phyloP scores from a whole-genome alignment of 2,329 filamentous ascomycete species.

The Penicillium paneum region DNA sequence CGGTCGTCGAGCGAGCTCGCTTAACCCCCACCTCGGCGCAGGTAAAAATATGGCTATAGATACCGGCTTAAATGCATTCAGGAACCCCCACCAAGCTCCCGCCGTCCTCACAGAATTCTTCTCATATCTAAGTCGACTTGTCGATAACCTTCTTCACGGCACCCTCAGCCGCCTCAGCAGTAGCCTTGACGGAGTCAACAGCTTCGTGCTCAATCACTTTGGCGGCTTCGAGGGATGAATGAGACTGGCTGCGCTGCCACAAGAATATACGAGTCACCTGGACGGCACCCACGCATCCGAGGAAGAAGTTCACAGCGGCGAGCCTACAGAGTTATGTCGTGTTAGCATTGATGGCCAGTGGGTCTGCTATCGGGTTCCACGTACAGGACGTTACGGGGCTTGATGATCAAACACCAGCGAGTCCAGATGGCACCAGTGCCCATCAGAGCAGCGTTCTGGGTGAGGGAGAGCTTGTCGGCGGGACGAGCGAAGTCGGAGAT shows the following conservation, averaged over 20 bases:
- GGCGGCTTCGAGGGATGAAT: conserved; percentile 36
- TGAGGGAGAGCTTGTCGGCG: conserved; percentile 86
- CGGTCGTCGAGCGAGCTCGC: background rate
- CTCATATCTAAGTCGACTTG: conserved; percentile 20
- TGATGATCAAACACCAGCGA: conserved; percentile 97
- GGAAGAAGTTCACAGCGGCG: conserved; percentile 96
- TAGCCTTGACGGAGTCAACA: conserved; percentile 36
- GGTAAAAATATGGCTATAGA: conserved; percentile 8
- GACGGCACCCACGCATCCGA: conserved; percentile 78
- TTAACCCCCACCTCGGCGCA: background rate
- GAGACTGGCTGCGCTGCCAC: conserved; percentile 59
- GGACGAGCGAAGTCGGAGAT: conserved; percentile 88
- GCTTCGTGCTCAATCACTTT: conserved; percentile 40
- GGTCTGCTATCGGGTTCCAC: conserved; percentile 30
- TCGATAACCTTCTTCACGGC: conserved; percentile 34
- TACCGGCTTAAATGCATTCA: conserved; percentile 9
- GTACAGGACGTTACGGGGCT: conserved; percentile 84
- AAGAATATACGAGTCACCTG: conserved; percentile 75
- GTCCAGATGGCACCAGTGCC: conserved; percentile 96
- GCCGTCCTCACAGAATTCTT: background rate
- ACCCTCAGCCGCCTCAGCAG: conserved; percentile 30
- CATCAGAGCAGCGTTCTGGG: conserved; percentile 86
- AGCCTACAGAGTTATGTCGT: conserved; percentile 52
- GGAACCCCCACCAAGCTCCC: conserved; percentile 2
- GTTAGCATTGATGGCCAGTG: conserved; percentile 11